Evolutionary conservation across 495 filamentous ascomycete species (phyloP), one percentile per base, ranked within the genome.

Genomic region (Talaromyces ruber): DNA sequence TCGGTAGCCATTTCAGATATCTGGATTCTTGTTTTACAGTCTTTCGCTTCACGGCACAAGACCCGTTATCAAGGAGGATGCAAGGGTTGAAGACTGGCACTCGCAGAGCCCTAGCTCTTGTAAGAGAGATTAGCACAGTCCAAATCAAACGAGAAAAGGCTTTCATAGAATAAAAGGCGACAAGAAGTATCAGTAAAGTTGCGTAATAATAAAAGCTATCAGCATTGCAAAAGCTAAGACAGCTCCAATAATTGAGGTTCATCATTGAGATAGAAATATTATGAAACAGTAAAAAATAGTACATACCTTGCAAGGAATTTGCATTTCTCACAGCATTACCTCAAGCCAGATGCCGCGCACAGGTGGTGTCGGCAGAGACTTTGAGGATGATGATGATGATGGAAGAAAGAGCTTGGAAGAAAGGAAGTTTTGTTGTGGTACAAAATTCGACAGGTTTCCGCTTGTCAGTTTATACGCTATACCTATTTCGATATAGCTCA

Each of bases 201-300:
- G 62, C 65, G 67, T 70, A 77, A 79, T 81, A 74, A 72, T 72
- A 72, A 70, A 74, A 69, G 67, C 74, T 76, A 67, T 81, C 72
- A 76, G 71, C 79, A 75, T 80, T 76, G 73, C 73, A 72, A 74
- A 55, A 76, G 76, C 83, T 93, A 88, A 86, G 93, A 97, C 91
- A 97, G 93, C 93, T 97, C 93, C 93, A 97, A 97, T 96, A 95
- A 81, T 70, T 72, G 70, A 68, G 68, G 69, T 65, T 88, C 85
- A 88, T 89, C 86, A 88, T 77, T 66, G 58, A 69, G 64, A 21
- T 62, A 63, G 30, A 4, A 29, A 14, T 32, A 8, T 43, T 58
- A 43, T 39, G 57, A 55, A 53, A 54, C n/a, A n/a, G n/a, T n/a
- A n/a, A 55, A 62, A 16, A 32, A 54, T 60, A 9, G 58, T 0